Evolutionary conservation across 2,329 filamentous ascomycete species (phyloP).

Genomic region (Alternaria infectoria): DNA sequence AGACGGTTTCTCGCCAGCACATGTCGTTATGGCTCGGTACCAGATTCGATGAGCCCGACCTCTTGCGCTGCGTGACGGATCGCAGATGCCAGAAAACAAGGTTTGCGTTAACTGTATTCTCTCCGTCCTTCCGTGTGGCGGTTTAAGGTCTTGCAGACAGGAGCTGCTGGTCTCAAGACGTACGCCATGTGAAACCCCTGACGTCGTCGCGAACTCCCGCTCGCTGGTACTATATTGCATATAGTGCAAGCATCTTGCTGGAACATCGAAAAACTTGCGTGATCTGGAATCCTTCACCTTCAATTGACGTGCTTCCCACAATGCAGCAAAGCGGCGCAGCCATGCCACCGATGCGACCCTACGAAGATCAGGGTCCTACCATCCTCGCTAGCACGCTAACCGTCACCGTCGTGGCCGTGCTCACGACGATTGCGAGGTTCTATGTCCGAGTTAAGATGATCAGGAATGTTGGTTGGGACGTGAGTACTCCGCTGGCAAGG

Average conservation of each 20-base stretch:
- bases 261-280: not conserved
- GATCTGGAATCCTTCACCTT: not conserved
- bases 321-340: not conserved
- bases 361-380: conserved; percentile 38
- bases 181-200: not conserved
- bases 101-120: not conserved
- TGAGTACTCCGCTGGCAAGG: conserved; percentile 13
- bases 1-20: not conserved
- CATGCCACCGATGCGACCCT: not conserved
- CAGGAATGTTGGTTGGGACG: conserved; percentile 59
- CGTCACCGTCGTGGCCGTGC: conserved; percentile 49
- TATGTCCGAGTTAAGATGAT: conserved; percentile 59
- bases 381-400: conserved; percentile 53
- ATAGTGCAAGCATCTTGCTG: not conserved
- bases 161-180: not conserved
- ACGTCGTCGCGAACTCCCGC: not conserved
- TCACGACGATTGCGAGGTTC: conserved; percentile 51
- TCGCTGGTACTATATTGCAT: not conserved
- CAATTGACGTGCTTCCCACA: not conserved
- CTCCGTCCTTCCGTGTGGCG: not conserved
- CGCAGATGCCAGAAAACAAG: not conserved
- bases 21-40: not conserved
- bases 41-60: not conserved
- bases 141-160: not conserved
- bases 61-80: not conserved